Percentiles rank a stretch among this genome's conserved stretches.
Evolutionary conservation across 441 rosid genomes (phyloP).

Genomic region (Theobroma grandiflorum): DNA sequence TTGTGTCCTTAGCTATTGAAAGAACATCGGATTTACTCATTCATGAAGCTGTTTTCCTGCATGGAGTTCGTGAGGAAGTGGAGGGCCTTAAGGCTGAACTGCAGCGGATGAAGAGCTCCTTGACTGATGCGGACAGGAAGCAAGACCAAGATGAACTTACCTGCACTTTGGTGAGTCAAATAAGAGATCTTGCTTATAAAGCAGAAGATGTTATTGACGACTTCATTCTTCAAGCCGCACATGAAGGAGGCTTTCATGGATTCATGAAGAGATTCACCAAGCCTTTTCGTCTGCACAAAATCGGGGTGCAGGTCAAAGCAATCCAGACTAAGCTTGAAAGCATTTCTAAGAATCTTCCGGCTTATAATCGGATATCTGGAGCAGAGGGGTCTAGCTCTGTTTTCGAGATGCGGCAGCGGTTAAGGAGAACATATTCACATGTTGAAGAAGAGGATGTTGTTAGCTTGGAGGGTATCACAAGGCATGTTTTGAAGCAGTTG

Average conservation of each 20-base stretch:
- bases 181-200: slow-evolving; percentile 30
- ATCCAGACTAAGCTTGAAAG: not conserved
- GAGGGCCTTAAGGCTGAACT: not conserved
- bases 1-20: not conserved
- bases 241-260: not conserved
- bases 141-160: slow-evolving; percentile 20
- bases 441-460: not conserved
- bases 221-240: not conserved
- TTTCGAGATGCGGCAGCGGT: not conserved
- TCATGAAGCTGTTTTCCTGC: not conserved
- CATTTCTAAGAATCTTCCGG: not conserved
- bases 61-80: not conserved
- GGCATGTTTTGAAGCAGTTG: not conserved
- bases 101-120: slow-evolving; percentile 25
- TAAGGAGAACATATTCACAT: not conserved
- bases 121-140: slow-evolving; percentile 30
- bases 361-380: not conserved
- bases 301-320: not conserved
- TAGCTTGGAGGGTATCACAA: not conserved
- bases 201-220: slow-evolving; percentile 29
- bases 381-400: not conserved
- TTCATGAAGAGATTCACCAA: not conserved
- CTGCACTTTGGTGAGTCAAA: slow-evolving; percentile 20
- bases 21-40: not conserved
- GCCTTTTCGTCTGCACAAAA: not conserved